These are phyloP conservation scores for Suillus tomentosus DNA, from an alignment of 768 basidiomycete genomes.

Conservation along the genomic window DNA sequence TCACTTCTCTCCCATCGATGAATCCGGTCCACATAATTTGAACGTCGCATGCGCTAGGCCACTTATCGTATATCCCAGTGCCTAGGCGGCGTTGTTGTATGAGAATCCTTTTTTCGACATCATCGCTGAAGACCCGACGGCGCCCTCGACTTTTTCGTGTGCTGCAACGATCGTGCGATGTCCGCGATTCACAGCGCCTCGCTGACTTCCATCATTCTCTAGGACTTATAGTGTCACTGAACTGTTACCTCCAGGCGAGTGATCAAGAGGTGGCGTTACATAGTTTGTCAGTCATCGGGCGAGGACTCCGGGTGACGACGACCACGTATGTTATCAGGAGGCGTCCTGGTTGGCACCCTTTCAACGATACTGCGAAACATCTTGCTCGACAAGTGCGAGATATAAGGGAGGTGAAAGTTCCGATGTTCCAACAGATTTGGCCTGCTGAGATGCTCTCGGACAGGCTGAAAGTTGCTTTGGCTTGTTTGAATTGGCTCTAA, in stretches of 20 bases:
- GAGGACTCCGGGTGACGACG: background rate
- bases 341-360: background rate
- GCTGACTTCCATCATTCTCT: background rate
- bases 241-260: background rate
- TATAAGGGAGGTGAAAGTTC: background rate
- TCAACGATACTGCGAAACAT: background rate
- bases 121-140: background rate
- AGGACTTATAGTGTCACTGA: background rate
- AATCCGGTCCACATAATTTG: background rate
- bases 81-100: background rate
- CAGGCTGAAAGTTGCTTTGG: too few relatives aligned
- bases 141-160: background rate
- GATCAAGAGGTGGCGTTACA: too few relatives aligned
- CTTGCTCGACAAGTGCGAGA: background rate
- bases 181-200: background rate
- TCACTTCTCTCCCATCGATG: background rate
- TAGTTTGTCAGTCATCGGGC: background rate
- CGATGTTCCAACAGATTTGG: background rate
- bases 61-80: background rate
- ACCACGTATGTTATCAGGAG: background rate
- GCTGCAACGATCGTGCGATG: background rate
- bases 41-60: background rate
- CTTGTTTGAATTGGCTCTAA: background rate
- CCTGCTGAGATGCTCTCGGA: background rate
- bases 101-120: background rate